Conservation (phyloP, 768 basidiomycete species). For the Phlebiopsis flavidoalba region DNA sequence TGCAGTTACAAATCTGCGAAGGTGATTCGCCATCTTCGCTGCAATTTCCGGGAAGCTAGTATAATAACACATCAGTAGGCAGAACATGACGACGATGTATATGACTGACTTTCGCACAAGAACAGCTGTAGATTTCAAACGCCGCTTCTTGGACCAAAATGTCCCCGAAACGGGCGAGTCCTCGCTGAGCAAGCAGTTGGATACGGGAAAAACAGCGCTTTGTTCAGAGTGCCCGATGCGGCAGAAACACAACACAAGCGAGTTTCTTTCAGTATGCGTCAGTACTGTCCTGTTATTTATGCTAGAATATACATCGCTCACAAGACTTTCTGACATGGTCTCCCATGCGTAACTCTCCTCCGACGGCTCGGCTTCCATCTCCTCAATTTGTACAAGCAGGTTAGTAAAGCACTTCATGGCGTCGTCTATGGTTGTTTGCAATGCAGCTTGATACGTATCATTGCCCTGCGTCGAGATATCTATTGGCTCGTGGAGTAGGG, state of each 20-base stretch:
- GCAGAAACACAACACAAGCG: constrained; percentile 76
- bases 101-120: constrained; percentile 70
- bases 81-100: not conserved
- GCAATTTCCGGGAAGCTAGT: constrained; percentile 80
- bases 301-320: constrained; percentile 26
- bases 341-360: constrained; percentile 90
- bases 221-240: constrained; percentile 62
- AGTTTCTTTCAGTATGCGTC: constrained; percentile 56
- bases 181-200: constrained; percentile 70
- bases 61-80: constrained; percentile 1
- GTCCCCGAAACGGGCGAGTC: constrained; percentile 77
- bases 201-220: constrained; percentile 65
- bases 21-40: constrained; percentile 62
- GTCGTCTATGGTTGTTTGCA: constrained; percentile 49
- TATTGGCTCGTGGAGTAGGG: constrained; percentile 53
- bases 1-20: constrained; percentile 85
- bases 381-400: constrained; percentile 72
- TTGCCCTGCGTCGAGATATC: constrained; percentile 35
- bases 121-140: constrained; percentile 76
- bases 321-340: constrained; percentile 87
- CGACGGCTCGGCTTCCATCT: constrained; percentile 75
- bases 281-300: not conserved
- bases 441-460: constrained; percentile 14
- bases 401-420: constrained; percentile 77
- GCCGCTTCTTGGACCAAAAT: constrained; percentile 87